Conservation (phyloP, 2,329 filamentous ascomycete species). For the Calycina marina region DNA sequence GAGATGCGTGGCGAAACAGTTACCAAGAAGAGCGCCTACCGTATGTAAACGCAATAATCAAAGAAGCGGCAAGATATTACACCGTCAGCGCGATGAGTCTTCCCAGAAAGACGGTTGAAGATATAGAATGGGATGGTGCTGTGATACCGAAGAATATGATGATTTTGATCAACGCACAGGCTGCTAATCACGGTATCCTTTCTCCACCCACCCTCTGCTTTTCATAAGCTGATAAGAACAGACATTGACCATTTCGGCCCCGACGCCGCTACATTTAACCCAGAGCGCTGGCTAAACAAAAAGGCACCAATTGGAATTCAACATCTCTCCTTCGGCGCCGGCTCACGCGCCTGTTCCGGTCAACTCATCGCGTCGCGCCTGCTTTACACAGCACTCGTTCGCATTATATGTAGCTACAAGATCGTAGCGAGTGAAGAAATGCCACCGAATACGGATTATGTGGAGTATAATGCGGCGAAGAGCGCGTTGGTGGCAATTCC, state of each 20-base stretch:
- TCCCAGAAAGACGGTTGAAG: conserved; percentile 33
- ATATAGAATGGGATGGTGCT: conserved; percentile 35
- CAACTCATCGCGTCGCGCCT: conserved; percentile 35
- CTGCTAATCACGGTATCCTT: conserved; percentile 38
- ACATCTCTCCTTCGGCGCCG: conserved; percentile 37
- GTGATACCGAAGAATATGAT: conserved; percentile 36
- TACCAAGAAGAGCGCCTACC: conserved; percentile 33
- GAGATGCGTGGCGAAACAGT: conserved; percentile 31
- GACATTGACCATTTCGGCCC: conserved; percentile 34
- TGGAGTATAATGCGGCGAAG: conserved; percentile 47
- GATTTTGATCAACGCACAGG: conserved; percentile 39
- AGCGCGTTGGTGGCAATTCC: conserved; percentile 45
- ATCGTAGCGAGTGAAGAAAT: conserved; percentile 32
- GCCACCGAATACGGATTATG: conserved; percentile 45
- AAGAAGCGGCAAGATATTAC: conserved; percentile 37
- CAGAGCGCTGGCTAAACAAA: conserved; percentile 32
- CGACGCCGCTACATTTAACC: conserved; percentile 31
- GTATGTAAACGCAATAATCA: conserved; percentile 33
- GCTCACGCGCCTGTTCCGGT: conserved; percentile 35
- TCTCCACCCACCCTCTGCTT: background rate
- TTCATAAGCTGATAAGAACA: conserved; percentile 11
- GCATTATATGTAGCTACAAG: conserved; percentile 33
- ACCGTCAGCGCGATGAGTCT: conserved; percentile 38
- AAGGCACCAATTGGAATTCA: conserved; percentile 18
- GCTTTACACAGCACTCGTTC: conserved; percentile 33